These are phyloP conservation scores for Chaetomiaceae sp. DNA, from an alignment of 2,329 filamentous ascomycete species.

Conservation along the genomic window DNA sequence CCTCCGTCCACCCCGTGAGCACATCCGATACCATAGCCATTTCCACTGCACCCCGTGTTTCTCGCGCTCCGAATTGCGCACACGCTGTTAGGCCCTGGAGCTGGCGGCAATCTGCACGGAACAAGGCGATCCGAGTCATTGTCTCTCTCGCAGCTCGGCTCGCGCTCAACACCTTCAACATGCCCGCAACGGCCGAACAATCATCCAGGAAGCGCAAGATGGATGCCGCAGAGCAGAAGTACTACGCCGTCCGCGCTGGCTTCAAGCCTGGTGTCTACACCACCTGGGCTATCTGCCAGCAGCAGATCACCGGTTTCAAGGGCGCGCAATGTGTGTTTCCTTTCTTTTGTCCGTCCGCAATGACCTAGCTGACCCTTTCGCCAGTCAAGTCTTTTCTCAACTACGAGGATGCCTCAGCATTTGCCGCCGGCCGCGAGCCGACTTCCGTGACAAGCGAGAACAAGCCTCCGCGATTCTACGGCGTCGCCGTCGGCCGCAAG, in stretches of 20 bases:
- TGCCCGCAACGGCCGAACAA: constrained; percentile 3
- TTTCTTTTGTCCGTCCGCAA: neutral
- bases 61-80: neutral
- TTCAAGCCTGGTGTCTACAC: constrained; percentile 57
- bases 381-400: constrained; percentile 76
- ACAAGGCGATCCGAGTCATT: neutral
- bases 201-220: constrained; percentile 23
- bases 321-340: constrained; percentile 62
- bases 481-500: constrained; percentile 53
- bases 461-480: constrained; percentile 52
- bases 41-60: neutral
- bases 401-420: constrained; percentile 72
- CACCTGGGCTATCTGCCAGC: constrained; percentile 57
- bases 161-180: neutral
- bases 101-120: neutral
- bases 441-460: constrained; percentile 36
- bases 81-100: neutral
- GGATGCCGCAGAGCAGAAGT: constrained; percentile 40
- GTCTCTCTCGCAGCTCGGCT: neutral
- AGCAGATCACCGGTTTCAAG: constrained; percentile 56
- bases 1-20: neutral
- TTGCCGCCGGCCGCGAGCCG: constrained; percentile 59
- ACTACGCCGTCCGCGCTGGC: constrained; percentile 59
- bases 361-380: neutral
- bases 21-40: neutral